Evolutionary conservation across 106 monocot species (phyloP), one percentile per base, ranked within the genome.

Genomic region (Acanthochlamys bracteata): DNA sequence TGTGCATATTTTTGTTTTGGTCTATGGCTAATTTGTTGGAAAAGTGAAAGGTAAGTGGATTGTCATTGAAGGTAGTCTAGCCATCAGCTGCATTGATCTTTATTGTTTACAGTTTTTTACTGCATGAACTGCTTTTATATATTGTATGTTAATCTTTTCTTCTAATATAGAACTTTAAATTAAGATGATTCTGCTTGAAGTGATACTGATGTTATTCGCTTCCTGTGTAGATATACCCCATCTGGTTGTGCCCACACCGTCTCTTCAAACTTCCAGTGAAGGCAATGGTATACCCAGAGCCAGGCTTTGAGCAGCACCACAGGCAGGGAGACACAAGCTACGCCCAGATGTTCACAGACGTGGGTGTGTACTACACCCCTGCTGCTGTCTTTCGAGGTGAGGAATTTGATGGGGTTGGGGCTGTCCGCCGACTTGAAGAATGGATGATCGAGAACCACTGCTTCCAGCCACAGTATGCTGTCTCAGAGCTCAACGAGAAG

Each of bases 231-330:
- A 53, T 66, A n/a, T 66, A 66, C 26, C 66, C 66, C 8, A 66
- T 66, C 16, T 66, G 66, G 66, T 39, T 66, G 0, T 68, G 68
- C 56, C 68, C 68, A 22, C 68, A 68, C 52, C 55, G 68, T 0
- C 40, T 68, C 4, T 68, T 68, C 20, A 68, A 57, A 55, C 68
- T 57, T 0, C 57, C 57, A 14, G 56, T 68, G 57, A 68, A 68
- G 57, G 42, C 68, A 0, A 68, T 68, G 68, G 42, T 68, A 7
- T 57, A 57, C 9, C 68, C 68, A 0, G 57, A 68, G 41, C 39
- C 56, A 4, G 68, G 68, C 12, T 68, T 68, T 15, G 68, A 68
- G 22, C 55, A 42, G 13, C 20, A 68, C 40, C 57, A 7, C 21
- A 7, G 42, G 22, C 68, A 68, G 8, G 68, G 68, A 0, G 68